Conservation (phyloP, 306 rosid genomes). For the Rosa multiflora region DNA sequence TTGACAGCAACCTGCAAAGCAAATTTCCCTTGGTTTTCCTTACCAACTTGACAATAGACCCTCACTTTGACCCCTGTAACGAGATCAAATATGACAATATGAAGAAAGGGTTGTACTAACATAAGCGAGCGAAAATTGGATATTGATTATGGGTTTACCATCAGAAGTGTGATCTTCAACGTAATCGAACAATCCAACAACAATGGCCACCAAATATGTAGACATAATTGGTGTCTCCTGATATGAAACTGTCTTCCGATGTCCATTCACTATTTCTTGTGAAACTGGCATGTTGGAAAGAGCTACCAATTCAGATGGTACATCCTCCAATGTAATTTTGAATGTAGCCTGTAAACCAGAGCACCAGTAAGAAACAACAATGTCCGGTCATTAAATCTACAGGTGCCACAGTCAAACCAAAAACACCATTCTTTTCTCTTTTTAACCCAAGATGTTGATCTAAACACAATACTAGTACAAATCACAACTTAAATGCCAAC, state of each 20-base stretch:
- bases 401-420: not conserved
- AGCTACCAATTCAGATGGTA: conserved; percentile 71
- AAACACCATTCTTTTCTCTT: not conserved
- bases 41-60: conserved; percentile 88
- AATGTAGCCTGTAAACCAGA: conserved; percentile 72
- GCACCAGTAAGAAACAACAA: not conserved
- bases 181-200: conserved; percentile 82
- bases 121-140: not conserved
- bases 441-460: not conserved
- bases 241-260: conserved; percentile 61
- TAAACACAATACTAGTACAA: not conserved
- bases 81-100: conserved; percentile 24
- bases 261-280: conserved; percentile 63
- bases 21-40: conserved; percentile 80
- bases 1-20: conserved; percentile 77
- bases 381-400: not conserved
- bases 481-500: not conserved
- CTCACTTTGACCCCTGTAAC: conserved; percentile 78
- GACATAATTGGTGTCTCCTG: conserved; percentile 90
- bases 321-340: conserved; percentile 83
- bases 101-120: conserved; percentile 9
- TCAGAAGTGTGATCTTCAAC: conserved; percentile 87
- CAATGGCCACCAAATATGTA: conserved; percentile 88
- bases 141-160: conserved; percentile 50
- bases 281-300: conserved; percentile 91